Evolutionary conservation across 2,329 filamentous ascomycete genomes (phyloP).

Genomic region (Ophiostoma perfectum): DNA sequence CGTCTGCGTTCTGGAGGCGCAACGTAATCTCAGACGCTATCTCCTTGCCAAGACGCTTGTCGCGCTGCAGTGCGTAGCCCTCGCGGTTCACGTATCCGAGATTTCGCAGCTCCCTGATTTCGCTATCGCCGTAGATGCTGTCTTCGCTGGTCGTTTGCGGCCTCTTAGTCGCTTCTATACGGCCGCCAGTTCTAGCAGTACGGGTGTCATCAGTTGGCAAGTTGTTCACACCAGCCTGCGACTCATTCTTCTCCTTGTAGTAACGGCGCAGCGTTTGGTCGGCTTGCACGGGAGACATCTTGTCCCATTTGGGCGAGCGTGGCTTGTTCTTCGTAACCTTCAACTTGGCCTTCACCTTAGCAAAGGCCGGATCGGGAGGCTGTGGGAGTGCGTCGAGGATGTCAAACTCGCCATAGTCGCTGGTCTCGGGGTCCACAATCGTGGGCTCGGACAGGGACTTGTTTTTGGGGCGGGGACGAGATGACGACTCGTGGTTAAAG

Average conservation of each 20-base stretch:
- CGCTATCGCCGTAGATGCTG: not conserved
- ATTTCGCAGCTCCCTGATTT: not conserved
- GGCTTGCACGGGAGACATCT: not conserved
- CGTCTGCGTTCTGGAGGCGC: not conserved
- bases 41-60: not conserved
- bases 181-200: not conserved
- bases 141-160: not conserved
- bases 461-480: not conserved
- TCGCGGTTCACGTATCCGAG: constrained; percentile 1
- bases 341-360: not conserved
- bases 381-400: not conserved
- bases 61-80: constrained; percentile 3
- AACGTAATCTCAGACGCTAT: constrained; percentile 7
- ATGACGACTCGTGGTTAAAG: not conserved
- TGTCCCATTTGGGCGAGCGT: not conserved
- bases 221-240: not conserved
- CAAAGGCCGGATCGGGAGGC: not conserved
- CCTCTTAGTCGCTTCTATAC: not conserved
- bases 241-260: constrained; percentile 1
- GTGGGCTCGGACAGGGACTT: not conserved
- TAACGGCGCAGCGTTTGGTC: constrained; percentile 1
- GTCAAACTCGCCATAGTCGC: constrained; percentile 12
- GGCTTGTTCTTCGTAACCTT: not conserved
- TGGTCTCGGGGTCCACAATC: constrained; percentile 1
- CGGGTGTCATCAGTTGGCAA: not conserved